A percentile compares a stretch with the other conserved stretches of the same genome.
Evolutionary conservation across 768 basidiomycete genomes (phyloP).

Genomic region (Phallus indusiatus): DNA sequence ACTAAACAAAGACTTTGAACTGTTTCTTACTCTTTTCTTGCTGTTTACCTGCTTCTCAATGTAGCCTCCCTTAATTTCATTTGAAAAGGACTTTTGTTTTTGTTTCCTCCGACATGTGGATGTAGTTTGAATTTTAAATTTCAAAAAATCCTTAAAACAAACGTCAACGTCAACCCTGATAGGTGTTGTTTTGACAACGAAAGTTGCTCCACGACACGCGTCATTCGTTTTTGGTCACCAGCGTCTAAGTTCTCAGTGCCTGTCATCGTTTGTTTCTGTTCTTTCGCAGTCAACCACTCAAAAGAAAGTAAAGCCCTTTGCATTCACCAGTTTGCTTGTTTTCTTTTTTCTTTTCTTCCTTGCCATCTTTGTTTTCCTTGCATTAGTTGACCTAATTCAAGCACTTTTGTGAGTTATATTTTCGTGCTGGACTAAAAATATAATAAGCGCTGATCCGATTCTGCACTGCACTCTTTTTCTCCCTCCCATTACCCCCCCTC

Average conservation of each 20-base stretch:
- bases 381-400: neutral
- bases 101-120: too few relatives aligned
- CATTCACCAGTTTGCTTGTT: neutral
- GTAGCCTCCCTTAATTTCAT: neutral
- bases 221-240: too few relatives aligned
- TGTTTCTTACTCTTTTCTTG: neutral
- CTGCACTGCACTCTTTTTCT: neutral
- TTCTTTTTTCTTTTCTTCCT: neutral
- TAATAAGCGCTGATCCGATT: neutral
- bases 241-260: too few relatives aligned
- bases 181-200: too few relatives aligned
- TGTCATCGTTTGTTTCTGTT: neutral
- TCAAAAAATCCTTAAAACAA: neutral
- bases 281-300: neutral
- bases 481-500: neutral
- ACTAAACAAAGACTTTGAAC: constrained; percentile 19
- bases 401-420: neutral
- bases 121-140: too few relatives aligned
- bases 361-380: neutral
- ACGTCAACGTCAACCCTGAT: too few relatives aligned
- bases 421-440: neutral
- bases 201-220: too few relatives aligned
- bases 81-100: too few relatives aligned
- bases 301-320: too few relatives aligned
- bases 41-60: constrained; percentile 3